phyloP scores from a whole-genome alignment of 495 filamentous ascomycete genomes.

The Astrothelium macrocarpum region DNA sequence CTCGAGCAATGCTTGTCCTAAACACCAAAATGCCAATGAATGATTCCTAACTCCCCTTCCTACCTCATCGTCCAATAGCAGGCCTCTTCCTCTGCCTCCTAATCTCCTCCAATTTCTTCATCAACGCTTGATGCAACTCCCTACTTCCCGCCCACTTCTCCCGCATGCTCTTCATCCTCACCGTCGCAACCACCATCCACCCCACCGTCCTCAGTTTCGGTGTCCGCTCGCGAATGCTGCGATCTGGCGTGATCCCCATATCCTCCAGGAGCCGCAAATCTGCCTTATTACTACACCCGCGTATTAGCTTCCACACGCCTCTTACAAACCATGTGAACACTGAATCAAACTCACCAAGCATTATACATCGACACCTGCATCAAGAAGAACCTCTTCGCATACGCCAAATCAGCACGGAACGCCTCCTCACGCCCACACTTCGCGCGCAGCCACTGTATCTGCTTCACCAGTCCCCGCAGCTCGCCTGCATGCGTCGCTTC shows the following conservation, averaged over 20 bases:
- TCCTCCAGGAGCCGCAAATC: slow-evolving; percentile 73
- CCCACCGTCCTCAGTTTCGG: slow-evolving; percentile 41
- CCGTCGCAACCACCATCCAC: slow-evolving; percentile 43
- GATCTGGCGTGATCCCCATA: slow-evolving; percentile 56
- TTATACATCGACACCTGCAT: slow-evolving; percentile 73
- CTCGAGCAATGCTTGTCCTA: not conserved
- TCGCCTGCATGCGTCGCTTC: slow-evolving; percentile 66
- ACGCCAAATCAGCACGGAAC: slow-evolving; percentile 67
- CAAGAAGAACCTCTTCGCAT: slow-evolving; percentile 64
- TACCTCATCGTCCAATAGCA: not conserved
- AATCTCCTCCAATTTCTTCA: slow-evolving; percentile 8
- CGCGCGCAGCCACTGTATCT: slow-evolving; percentile 81
- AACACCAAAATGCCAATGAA: not conserved
- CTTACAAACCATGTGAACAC: slow-evolving; percentile 9
- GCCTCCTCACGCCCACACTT: slow-evolving; percentile 67
- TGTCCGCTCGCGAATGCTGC: slow-evolving; percentile 32
- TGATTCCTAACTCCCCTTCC: not conserved
- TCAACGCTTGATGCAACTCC: slow-evolving; percentile 27
- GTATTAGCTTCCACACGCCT: slow-evolving; percentile 16
- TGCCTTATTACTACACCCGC: slow-evolving; percentile 69
- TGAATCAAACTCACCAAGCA: slow-evolving; percentile 63
- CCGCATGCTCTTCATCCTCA: slow-evolving; percentile 46
- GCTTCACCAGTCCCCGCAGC: slow-evolving; percentile 70
- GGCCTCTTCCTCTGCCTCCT: not conserved
- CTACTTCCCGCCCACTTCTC: slow-evolving; percentile 36